Evolutionary conservation across 352 stramenopile species (phyloP), one percentile per base, ranked within the genome.

Genomic region (Phytophthora rubi): DNA sequence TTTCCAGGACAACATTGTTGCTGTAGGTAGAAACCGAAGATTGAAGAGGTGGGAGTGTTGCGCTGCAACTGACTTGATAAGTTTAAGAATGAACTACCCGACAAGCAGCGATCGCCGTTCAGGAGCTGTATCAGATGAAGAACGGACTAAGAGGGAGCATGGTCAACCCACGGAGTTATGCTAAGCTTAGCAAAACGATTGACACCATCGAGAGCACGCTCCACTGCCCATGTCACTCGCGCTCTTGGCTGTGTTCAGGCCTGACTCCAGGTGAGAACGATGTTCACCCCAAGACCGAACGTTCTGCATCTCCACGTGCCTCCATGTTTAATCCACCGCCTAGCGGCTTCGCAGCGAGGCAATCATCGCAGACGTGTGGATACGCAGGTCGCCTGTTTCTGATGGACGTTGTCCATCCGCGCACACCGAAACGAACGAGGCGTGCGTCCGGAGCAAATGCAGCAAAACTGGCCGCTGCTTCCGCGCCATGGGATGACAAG

Each of bases 71-170:
- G 59, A 59, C 35, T 54, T 54, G 48, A 53, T 39, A 64, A 68
- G n/a, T 68, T 64, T 44, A 28, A 33, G 54, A 73, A 73, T 73
- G 66, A 61, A 53, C 65, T 64, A 52, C 63, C n/a, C 30, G 44
- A 12, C 18, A 39, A 2, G 35, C 53, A 28, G 16, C 18, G 13
- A 16, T 10, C 10, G 51, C 12, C 23, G 26, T n/a, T 9, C 45
- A 52, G 4, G 13, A 52, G 33, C 33, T 4, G 33, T 39, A 39
- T 39, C n/a, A 52, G 16, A n/a, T 52, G 53, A 32, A n/a, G 37
- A 16, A 45, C 7, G 37, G 7, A 21, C 39, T 18, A 18, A 8
- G 15, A 18, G 33, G 33, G 12, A 47, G 33, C 33, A 33, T 35
- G 6, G 33, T 13, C 7, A 39, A 13, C 33, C 33, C 33, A 39